Percentiles rank a stretch among this genome's conserved stretches.
These are phyloP conservation scores for Fibroporia radiculosa DNA, from an alignment of 768 basidiomycete species.

Conservation along the genomic window DNA sequence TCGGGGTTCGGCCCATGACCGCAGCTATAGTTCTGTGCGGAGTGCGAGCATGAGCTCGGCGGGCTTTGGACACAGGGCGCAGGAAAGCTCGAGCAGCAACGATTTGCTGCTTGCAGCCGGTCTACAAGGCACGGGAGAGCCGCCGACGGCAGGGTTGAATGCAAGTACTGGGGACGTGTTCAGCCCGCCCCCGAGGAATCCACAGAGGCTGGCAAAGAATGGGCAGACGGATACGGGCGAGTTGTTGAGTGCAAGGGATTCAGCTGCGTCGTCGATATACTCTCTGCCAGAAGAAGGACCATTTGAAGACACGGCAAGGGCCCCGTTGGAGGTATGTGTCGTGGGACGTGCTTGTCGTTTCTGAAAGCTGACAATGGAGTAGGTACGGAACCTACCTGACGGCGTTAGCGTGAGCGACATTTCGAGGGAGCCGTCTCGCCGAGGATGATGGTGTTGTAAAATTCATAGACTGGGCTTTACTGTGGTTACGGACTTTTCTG, in stretches of 20 bases:
- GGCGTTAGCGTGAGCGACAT: slow-evolving; percentile 14
- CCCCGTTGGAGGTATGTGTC: slow-evolving; percentile 11
- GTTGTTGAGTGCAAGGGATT: slow-evolving; percentile 5
- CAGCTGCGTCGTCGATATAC: slow-evolving; percentile 5
- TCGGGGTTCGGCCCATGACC: slow-evolving; percentile 16
- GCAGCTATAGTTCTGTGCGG: slow-evolving; percentile 19
- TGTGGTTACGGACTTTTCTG: not conserved
- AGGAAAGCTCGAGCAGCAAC: slow-evolving; percentile 48
- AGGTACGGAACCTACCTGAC: slow-evolving; percentile 20
- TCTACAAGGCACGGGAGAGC: slow-evolving; percentile 8
- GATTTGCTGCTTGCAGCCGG: slow-evolving; percentile 46
- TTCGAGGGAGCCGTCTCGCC: slow-evolving; percentile 15
- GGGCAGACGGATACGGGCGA: not conserved
- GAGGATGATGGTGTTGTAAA: slow-evolving; percentile 1
- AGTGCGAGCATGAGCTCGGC: slow-evolving; percentile 16
- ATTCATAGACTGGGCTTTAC: not conserved
- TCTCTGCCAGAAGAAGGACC: slow-evolving; percentile 4
- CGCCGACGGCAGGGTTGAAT: slow-evolving; percentile 9
- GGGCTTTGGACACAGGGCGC: slow-evolving; percentile 23
- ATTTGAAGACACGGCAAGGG: slow-evolving; percentile 5
- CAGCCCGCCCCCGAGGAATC: slow-evolving; percentile 16
- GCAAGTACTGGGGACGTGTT: slow-evolving; percentile 3
- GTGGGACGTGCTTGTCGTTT: not conserved
- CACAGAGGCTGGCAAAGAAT: slow-evolving; percentile 5
- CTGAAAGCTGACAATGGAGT: not conserved